Evolutionary conservation across 2,329 filamentous ascomycete genomes (phyloP), one percentile per base, ranked within the genome.

Genomic region (Lachnellula subtilissima): DNA sequence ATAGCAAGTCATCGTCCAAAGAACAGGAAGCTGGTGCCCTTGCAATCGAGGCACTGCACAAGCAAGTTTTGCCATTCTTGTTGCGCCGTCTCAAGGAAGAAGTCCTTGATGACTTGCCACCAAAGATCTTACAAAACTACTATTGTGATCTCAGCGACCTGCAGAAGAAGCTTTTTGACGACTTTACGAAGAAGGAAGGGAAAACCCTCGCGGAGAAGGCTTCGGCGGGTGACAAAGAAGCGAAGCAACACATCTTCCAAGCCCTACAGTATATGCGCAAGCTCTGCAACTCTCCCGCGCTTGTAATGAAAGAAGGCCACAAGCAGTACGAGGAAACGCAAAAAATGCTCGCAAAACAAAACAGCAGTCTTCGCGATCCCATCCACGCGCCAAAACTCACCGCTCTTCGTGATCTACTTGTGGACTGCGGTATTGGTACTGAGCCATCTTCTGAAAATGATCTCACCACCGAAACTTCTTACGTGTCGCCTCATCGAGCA

Each of bases 201-300:
- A 95, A 91, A 73, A 88, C 90, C 61, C 82, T 99, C 36, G 85
- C 89, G 45, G 85, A 91, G 32, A 91, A 95, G 69, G 91, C 93
- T 12, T 86, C 88, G 14, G 86, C 85, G 28, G 86, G 88, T 28
- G 93, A 97, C 69, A 96, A 95, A 70, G 90, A 96, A 60, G 87
- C 91, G 63, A 99, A 99, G 72, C 89, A 96, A 71, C 94, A 99
- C 72, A 99, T 99, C 64, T 99, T 99, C 87, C 93, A 97, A 72
- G 94, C 95, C 4, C 75, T 99, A 46, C 95, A 99, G 71, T 99
- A 99, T 74, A 99, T 99, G 95, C 91, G 95, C 59, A 97, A 97
- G 75, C 83, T 99, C 5, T 99, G 94, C 81, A 99, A 99, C 71
- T 97, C 94, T 3, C 94, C 94, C 0, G 91, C 94, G 0, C 80